Base-by-base conservation (phyloP, 1,284 basidiomycete species). In the Tylopilus microsporus region DNA sequence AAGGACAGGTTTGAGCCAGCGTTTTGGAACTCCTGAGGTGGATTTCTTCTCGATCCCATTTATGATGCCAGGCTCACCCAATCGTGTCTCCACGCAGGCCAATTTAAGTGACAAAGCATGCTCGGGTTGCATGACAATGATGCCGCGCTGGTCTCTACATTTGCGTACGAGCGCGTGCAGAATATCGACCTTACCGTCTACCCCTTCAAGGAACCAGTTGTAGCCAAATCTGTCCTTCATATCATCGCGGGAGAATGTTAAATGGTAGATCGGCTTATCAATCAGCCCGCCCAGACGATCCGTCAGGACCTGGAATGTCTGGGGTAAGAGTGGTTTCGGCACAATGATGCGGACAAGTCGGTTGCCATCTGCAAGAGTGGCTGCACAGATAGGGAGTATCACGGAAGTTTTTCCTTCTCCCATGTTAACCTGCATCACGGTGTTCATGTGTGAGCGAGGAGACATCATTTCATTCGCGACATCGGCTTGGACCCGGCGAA, bases 231-330 rank as follows among this genome's bases (percentile, higher is more conserved):
- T 37, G 36, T 5, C 36, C 36, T 37, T n/a, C 6, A 11, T 43
- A 43, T 43, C 42, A 2, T 43, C 43, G 15, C 81, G 75, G 8
- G 76, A 78, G 60, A 83, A 81, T 3, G 81, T 81, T 4, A 81
- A 41, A 58, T 75, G 76, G 56, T 77, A 82, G 0, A 83, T 65
- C 1, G 75, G 77, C 25, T 78, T 73, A 60, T 80, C 76, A 1
- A 67, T 61, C 7, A 83, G 72, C 32, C 79, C 76, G 25, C 72
- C 66, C 12, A 83, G 62, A 1, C 79, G 74, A 39, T 75, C 71
- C 9, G 73, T 72, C 4, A 83, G 74, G 6, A 80, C 62, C n/a
- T 77, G 73, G 61, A 81, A 80, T 78, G 80, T 83, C 56, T 78
- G 76, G 0, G 61, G 56, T 2, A 47, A 43, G 32, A 55, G 25